phyloP scores from a whole-genome alignment of 108 stramenopile genomes.

The Discostella stelligeroides region DNA sequence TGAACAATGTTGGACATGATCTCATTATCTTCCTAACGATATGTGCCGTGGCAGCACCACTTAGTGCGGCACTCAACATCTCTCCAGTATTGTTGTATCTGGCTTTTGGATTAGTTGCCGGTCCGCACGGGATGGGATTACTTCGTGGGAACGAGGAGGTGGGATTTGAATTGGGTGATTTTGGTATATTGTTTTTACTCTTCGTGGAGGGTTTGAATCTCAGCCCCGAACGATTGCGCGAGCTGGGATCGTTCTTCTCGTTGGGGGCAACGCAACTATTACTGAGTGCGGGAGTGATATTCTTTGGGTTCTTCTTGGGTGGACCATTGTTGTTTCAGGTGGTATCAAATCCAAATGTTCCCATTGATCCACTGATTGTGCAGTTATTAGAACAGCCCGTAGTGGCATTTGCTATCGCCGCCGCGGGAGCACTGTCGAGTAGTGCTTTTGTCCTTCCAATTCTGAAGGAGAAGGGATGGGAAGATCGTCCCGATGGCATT shows the following conservation, averaged over 20 bases:
- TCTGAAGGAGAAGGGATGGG: slow-evolving; percentile 72
- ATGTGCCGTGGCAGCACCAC: slow-evolving; percentile 59
- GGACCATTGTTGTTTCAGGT: slow-evolving; percentile 60
- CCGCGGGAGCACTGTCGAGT: slow-evolving; percentile 67
- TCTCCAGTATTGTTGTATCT: slow-evolving; percentile 65
- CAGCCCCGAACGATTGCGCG: slow-evolving; percentile 59
- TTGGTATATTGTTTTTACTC: slow-evolving; percentile 78
- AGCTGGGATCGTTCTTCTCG: slow-evolving; percentile 59
- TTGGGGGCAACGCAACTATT: slow-evolving; percentile 66
- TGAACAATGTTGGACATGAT: slow-evolving; percentile 61
- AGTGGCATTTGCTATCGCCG: slow-evolving; percentile 67
- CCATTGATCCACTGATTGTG: slow-evolving; percentile 64
- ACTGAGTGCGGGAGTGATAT: slow-evolving; percentile 58
- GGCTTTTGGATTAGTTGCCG: slow-evolving; percentile 55
- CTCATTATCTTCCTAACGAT: slow-evolving; percentile 64
- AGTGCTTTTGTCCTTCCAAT: slow-evolving; percentile 72
- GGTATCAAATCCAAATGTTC: slow-evolving; percentile 56
- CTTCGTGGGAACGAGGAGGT: slow-evolving; percentile 58
- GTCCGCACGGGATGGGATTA: slow-evolving; percentile 65
- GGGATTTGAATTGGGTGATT: slow-evolving; percentile 70
- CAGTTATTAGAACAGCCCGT: slow-evolving; percentile 64
- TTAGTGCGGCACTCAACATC: slow-evolving; percentile 53
- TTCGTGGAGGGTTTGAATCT: slow-evolving; percentile 73
- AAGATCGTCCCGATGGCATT: slow-evolving; percentile 61
- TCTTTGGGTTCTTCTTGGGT: slow-evolving; percentile 62